Evolutionary conservation across 257 asterid genomes (phyloP), one percentile per base, ranked within the genome.

Genomic region (Solanum appendiculatum): DNA sequence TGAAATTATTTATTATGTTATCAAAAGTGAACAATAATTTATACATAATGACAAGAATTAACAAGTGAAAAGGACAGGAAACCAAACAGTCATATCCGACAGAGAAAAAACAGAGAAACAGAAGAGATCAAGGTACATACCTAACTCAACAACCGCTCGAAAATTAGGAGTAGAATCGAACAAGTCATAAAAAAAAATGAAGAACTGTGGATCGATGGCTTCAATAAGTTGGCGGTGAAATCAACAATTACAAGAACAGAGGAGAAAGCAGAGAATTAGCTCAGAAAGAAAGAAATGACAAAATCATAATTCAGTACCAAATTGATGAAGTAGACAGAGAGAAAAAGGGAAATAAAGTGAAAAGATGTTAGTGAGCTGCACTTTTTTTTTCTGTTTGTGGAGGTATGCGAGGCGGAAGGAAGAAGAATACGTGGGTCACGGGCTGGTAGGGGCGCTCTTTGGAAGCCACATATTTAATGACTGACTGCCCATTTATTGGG

Each of bases 301-400:
- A 10, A 34, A 72, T 72, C 14, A 34, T 12, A 23, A 39, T 39
- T 75, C 34, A 39, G 36, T 15, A 2, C 72, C 33, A 89, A 90
- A 89, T 78, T 88, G 88, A 64, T 88, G 89, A 64, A 39, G n/a
- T 66, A 69, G 12, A 72, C 75, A 72, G 72, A 83, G 39, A 15
- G 18, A 51, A 54, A 42, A 29, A 58, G 72, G 37, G 4, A 77
- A 63, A 33, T 66, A 58, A 46, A 34, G 25, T 33, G 82, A 63
- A 75, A 64, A 37, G 44, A 84, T 16, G 9, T 60, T 20, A 68
- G 64, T 86, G 89, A 82, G 78, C 46, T 74, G n/a, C 83, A 64
- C 86, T 82, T 58, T 20, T 82, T 48, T 34, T 7, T 37, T 46
- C 78, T 70, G 14, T 46, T 86, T 56, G 7, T 40, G 83, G 27